Percentiles rank a stretch among this genome's conserved stretches.
These are phyloP conservation scores for Sphagnurus paluster DNA, from an alignment of 1,284 basidiomycete species.

Conservation along the genomic window DNA sequence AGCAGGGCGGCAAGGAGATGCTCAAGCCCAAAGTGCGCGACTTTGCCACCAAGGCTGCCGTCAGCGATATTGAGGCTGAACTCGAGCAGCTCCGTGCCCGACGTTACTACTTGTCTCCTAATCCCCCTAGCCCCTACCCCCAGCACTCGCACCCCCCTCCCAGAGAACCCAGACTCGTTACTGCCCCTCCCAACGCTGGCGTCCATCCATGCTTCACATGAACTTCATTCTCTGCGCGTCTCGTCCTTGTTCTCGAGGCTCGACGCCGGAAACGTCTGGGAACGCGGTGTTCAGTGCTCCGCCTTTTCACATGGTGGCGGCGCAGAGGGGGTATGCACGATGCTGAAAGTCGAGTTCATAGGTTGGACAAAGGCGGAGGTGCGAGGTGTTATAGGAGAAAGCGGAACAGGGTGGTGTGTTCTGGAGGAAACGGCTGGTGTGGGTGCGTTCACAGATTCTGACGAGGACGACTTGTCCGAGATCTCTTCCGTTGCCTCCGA, in stretches of 20 bases:
- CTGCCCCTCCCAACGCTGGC: conserved; percentile 57
- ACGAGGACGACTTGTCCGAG: conserved; percentile 24
- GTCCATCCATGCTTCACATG: conserved; percentile 50
- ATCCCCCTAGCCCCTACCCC: conserved; percentile 75
- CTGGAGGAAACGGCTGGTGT: conserved; percentile 49
- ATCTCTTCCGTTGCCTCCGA: conserved; percentile 18
- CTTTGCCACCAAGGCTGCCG: conserved; percentile 13
- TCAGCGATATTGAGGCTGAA: conserved; percentile 33
- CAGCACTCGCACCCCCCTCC: conserved; percentile 59
- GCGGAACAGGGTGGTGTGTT: conserved; percentile 69
- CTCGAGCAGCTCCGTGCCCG: conserved; percentile 49
- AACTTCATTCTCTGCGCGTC: conserved; percentile 61
- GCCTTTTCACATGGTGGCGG: conserved; percentile 46
- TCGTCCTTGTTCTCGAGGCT: conserved; percentile 66
- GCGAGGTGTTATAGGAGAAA: conserved; percentile 64
- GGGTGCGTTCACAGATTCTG: conserved; percentile 23
- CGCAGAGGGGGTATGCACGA: conserved; percentile 51
- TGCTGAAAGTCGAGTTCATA: conserved; percentile 64
- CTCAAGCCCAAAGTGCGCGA: conserved; percentile 33
- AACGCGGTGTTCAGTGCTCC: conserved; percentile 54
- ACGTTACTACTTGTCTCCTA: conserved; percentile 65
- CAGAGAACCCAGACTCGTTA: conserved; percentile 33
- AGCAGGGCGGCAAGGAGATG: conserved; percentile 22
- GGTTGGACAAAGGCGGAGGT: conserved; percentile 70
- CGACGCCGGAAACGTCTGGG: conserved; percentile 67